Base-by-base conservation (phyloP, 768 basidiomycete species). In the Galerina marginata region DNA sequence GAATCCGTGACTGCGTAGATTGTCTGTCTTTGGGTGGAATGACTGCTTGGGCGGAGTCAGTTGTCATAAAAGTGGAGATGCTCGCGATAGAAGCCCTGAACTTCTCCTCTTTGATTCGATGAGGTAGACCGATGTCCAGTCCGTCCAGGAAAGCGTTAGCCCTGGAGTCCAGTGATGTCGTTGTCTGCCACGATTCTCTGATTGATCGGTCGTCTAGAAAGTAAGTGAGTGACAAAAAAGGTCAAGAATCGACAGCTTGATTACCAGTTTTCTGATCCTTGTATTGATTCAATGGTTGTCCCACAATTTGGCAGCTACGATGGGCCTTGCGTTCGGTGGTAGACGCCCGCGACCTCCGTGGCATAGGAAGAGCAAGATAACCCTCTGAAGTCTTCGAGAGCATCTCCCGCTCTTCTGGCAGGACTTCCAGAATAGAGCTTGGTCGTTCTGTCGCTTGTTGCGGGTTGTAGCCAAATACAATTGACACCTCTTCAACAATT, bases 21-120 rank as follows among this genome's bases (percentile, higher is more conserved):
- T 33, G 52, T 26, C 42, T 23, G 42, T 39, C 39, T 63, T 60
- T 42, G 52, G 37, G 78, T 9, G 83, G 82, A 56, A 87, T 76
- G 49, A 89, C 74, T 10, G 83, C 87, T 29, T 89, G 85, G 1
- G 82, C 81, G 4, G 88, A 88, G 42, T 77, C 73, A 37, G 81
- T 82, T 0, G 87, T 86, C 76, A 84, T 76, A 59, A 86, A 71
- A 0, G 87, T 86, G 26, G 81, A 80, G 51, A 88, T 72, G 63
- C 86, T 88, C 47, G 78, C 79, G 52, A 82, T 74, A 4, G 87
- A 88, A 29, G 67, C 67, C 25, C 81, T 78, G 54, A 67, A 67
- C 25, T 72, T 66, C 50, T 73, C 60, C 60, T 79, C 74, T 58
- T 74, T 71, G 60, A 73, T 67, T 60, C 79, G 62, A 47, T 68